Base-by-base conservation (phyloP, 768 basidiomycete genomes). In the Pholiota molesta region DNA sequence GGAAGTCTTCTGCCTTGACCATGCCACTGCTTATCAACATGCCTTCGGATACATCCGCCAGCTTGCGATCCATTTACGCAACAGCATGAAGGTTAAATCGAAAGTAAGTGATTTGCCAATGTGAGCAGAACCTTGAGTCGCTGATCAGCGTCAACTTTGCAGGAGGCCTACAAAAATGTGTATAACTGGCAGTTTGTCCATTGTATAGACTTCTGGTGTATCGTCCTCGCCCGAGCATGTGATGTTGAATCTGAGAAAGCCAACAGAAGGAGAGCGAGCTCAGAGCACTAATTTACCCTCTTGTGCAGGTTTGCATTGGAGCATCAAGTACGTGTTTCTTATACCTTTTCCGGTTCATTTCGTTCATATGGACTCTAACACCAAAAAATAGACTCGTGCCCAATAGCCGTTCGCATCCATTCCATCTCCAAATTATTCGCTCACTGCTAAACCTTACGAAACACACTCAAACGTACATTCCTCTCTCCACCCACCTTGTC, bases 181-280 rank as follows among this genome's bases (percentile, higher is more conserved):
- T 97, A 99, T 77, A 99, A 98, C 77, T 99, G 97, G 97, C 97
- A 98, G 77, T 98, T 90, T 66, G 91, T 90, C 2, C 97, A 99
- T 73, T 93, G 88, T 61, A 79, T 99, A 65, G 97, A 99, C 78
- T 99, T 99, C 70, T 99, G 97, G 97, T 84, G 86, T 42, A 82
- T 93, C 44, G 94, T 98, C 10, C 83, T 99, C 10, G 90, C 89
- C 21, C 82, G 89, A 47, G 90, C 94, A 16, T 96, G 93, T 69
- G 86, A 89, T 69, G 77, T 78, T 29, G 78, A 88, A 68, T 77
- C 79, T 2, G 81, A 86, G 61, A 71, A 73, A 14, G 82, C 81
- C 57, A 78, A 80, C 31, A 81, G 19, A 74, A 83, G 56, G 90
- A 90, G 69, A 94, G 90, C 72, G 91, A 91, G 63, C 81, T 99